Evolutionary conservation across 176 grass and related monocot species (phyloP).

Genomic region (Oryza punctata): DNA sequence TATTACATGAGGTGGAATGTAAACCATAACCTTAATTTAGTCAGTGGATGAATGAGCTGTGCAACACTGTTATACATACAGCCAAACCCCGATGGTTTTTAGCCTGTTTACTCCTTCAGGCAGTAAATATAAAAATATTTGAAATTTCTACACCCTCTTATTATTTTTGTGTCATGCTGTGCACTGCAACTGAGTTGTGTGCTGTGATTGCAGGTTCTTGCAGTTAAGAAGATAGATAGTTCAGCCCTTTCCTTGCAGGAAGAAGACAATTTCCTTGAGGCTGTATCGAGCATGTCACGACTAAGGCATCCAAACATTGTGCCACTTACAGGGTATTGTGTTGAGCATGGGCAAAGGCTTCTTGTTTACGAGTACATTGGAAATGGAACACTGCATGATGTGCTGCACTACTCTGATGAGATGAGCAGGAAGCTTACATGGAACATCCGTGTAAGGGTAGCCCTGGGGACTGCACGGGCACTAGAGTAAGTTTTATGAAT

Average conservation of each 20-base stretch:
- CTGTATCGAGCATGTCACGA: slow-evolving; percentile 86
- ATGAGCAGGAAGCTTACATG: slow-evolving; percentile 77
- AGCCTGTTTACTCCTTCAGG: not conserved
- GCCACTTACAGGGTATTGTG: slow-evolving; percentile 81
- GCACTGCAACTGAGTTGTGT: slow-evolving; percentile 32
- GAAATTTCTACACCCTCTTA: not conserved
- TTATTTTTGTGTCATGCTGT: slow-evolving; percentile 1
- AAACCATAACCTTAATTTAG: not conserved
- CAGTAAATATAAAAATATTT: slow-evolving; percentile 14
- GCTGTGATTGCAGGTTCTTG: slow-evolving; percentile 72
- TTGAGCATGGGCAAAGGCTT: slow-evolving; percentile 87
- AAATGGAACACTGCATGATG: slow-evolving; percentile 82
- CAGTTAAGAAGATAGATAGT: slow-evolving; percentile 95
- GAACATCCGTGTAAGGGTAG: slow-evolving; percentile 84
- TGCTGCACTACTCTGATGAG: slow-evolving; percentile 84
- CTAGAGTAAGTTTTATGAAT: slow-evolving; percentile 75
- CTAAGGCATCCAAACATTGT: slow-evolving; percentile 95
- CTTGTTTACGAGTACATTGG: slow-evolving; percentile 88
- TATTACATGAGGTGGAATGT: not conserved
- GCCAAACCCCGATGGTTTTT: not conserved
- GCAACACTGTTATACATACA: not conserved
- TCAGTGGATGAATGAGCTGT: not conserved
- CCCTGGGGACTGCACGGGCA: slow-evolving; percentile 85
- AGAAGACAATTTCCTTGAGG: slow-evolving; percentile 93
- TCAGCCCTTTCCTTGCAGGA: slow-evolving; percentile 83